These are phyloP conservation scores for Mortierella sp. DNA, from an alignment of 371 early-diverging fungal genomes.

Conservation along the genomic window DNA sequence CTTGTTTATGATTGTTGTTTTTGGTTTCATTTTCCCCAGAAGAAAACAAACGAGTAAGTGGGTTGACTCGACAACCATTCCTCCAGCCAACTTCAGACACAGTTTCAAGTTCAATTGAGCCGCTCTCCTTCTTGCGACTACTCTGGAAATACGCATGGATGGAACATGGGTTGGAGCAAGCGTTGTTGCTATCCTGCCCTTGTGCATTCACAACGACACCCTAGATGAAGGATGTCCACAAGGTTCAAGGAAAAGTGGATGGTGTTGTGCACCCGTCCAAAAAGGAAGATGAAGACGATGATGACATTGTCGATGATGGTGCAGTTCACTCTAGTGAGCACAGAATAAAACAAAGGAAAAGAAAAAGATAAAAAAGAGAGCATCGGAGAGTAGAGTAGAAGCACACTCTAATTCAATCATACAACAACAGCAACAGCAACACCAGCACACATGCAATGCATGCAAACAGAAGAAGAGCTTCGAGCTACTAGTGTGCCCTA, in stretches of 20 bases:
- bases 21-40: too few relatives aligned
- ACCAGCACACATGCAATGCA: not conserved
- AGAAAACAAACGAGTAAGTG: too few relatives aligned
- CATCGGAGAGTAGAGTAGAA: not conserved
- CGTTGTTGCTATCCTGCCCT: not conserved
- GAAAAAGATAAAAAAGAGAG: not conserved
- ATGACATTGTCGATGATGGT: conserved; percentile 2
- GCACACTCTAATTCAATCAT: not conserved
- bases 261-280: conserved; percentile 3
- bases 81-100: too few relatives aligned
- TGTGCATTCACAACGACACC: not conserved
- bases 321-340: not conserved
- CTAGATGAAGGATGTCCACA: not conserved
- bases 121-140: too few relatives aligned
- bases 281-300: not conserved
- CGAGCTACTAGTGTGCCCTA: not conserved
- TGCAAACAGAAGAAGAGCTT: not conserved
- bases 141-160: not conserved
- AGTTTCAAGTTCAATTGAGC: not conserved
- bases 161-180: not conserved
- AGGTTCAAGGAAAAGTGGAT: not conserved
- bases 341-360: not conserved
- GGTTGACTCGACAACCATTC: too few relatives aligned
- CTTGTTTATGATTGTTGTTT: too few relatives aligned
- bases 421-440: not conserved